These are phyloP conservation scores for Gorgonomyces haynaldii DNA, from an alignment of 192 early-diverging fungal species.

Conservation along the genomic window DNA sequence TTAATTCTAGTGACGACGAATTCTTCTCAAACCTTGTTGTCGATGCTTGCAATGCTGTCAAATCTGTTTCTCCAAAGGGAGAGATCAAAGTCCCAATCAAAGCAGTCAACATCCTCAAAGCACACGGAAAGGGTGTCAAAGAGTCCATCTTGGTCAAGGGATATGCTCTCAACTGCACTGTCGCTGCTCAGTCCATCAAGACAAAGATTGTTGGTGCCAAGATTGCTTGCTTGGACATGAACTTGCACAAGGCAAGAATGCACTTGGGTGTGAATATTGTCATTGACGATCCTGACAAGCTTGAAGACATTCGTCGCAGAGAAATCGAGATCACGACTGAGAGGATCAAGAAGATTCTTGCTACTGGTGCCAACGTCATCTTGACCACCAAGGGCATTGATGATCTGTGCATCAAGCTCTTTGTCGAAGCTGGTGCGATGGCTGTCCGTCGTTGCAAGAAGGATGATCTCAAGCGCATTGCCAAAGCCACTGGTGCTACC, in stretches of 20 bases:
- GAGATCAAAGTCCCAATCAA: constrained; percentile 92
- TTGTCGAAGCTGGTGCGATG: constrained; percentile 97
- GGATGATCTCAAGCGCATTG: constrained; percentile 95
- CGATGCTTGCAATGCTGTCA: constrained; percentile 86
- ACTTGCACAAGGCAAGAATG: constrained; percentile 97
- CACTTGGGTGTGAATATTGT: constrained; percentile 95
- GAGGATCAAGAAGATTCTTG: constrained; percentile 88
- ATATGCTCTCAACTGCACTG: constrained; percentile 96
- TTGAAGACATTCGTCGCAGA: constrained; percentile 92
- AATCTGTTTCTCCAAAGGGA: constrained; percentile 68
- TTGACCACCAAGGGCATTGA: constrained; percentile 99
- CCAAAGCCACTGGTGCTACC: constrained; percentile 91
- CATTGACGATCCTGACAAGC: constrained; percentile 94
- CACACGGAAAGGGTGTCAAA: constrained; percentile 82
- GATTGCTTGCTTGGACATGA: constrained; percentile 97
- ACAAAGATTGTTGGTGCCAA: constrained; percentile 77
- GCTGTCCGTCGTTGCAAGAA: constrained; percentile 91
- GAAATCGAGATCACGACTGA: constrained; percentile 95
- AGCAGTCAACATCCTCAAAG: constrained; percentile 95
- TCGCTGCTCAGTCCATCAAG: constrained; percentile 89
- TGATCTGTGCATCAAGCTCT: constrained; percentile 95
- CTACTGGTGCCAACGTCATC: constrained; percentile 90
- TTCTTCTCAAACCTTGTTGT: constrained; percentile 96
- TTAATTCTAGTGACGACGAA: constrained; percentile 62
- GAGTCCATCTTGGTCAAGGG: constrained; percentile 85